Evolutionary conservation across 2,329 filamentous ascomycete species (phyloP), one percentile per base, ranked within the genome.

Genomic region (Diplocarpon mali): DNA sequence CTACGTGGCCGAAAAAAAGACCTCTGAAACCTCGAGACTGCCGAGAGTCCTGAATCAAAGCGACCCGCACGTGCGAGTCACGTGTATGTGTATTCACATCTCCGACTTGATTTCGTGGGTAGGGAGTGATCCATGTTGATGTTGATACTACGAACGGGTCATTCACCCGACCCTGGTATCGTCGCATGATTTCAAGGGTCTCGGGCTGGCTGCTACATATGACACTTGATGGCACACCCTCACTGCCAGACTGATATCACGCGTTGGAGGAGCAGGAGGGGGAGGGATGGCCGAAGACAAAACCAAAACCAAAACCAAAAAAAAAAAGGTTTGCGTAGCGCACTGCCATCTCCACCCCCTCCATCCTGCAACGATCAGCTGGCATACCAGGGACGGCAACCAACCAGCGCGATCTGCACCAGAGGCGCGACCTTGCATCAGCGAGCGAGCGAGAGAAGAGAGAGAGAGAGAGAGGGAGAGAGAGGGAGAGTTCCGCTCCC

Each of bases 341-440:
- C 30, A 32, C 30, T 14, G 5, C n/a, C 30, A 32, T 32, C 30
- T 32, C 30, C 30, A 32, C 9, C 30, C 30, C n/a, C 30, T 14
- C 11, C 11, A 12, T 12, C 30, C n/a, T 32, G 11, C 11, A 14
- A 12, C 11, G n/a, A 32, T 32, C 11, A 32, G n/a, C 30, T 12
- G 30, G 30, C 11, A 12, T 3, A 14, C n/a, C 4, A 32, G n/a
- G 30, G 30, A 32, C 38, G n/a, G 27, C 42, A 38, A 34, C 49
- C 49, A 49, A 44, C 42, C 44, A 44, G 35, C 35, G 16, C 31
- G 47, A 48, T 50, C 45, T 47, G 50, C 28, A 35, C 38, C 30
- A 47, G 44, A 43, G 20, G 44, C 49, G 49, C 47, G 47, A 52
- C 46, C 49, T 52, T 50, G 47, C 51, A 50, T 38, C 44, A 39